Conservation (phyloP, 495 filamentous ascomycete genomes). For the Aspergillus saccharolyticus region DNA sequence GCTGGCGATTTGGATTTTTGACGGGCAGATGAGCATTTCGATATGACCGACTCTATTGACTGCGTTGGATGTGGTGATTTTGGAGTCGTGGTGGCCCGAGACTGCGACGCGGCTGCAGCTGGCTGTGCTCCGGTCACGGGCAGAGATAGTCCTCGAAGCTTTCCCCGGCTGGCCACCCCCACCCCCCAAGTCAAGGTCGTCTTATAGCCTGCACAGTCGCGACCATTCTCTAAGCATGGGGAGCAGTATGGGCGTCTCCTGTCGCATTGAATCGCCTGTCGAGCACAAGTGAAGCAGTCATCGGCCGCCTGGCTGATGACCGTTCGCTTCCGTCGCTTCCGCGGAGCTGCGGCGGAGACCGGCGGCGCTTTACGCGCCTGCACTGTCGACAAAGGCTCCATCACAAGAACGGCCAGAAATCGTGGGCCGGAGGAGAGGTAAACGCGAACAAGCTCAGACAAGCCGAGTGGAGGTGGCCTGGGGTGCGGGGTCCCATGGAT, state of each 20-base stretch:
- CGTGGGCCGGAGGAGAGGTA: constrained; percentile 1
- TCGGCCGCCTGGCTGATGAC: constrained; percentile 85
- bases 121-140: constrained; percentile 55
- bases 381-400: constrained; percentile 24
- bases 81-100: constrained; percentile 3
- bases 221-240: constrained; percentile 84
- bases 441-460: constrained; percentile 1
- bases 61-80: background rate
- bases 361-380: constrained; percentile 26
- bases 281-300: constrained; percentile 93
- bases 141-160: constrained; percentile 81
- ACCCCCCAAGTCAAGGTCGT: constrained; percentile 97
- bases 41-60: background rate
- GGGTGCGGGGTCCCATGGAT: constrained; percentile 23
- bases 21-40: background rate
- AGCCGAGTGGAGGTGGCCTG: constrained; percentile 16
- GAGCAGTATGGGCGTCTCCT: constrained; percentile 91
- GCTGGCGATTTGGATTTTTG: background rate
- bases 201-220: constrained; percentile 95
- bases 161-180: constrained; percentile 92
- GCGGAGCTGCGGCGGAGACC: constrained; percentile 29
- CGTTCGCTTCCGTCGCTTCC: constrained; percentile 83
- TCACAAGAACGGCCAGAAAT: constrained; percentile 4
- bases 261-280: constrained; percentile 79
- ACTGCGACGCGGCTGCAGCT: constrained; percentile 15